Evolutionary conservation across 305 asterid species (phyloP).

Genomic region (Fraxinus paxiana): DNA sequence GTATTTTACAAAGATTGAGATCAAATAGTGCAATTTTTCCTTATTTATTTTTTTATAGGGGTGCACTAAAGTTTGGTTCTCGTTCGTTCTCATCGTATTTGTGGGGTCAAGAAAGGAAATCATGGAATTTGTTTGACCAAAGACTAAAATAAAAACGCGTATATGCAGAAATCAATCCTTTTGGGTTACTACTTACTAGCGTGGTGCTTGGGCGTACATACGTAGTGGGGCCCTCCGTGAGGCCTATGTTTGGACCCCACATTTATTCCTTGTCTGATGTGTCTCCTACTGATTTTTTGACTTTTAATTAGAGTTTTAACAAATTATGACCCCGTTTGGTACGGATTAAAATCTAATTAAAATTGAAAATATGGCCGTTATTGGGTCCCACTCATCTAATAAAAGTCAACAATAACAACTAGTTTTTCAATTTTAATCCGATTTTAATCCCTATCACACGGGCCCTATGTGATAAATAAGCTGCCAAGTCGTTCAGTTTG

Average conservation of each 20-base stretch:
- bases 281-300: not conserved
- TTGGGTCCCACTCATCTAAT: no score
- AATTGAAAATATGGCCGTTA: no score
- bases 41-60: not conserved
- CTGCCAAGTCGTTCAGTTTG: no score
- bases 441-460: no score
- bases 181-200: not conserved
- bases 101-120: not conserved
- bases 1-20: not conserved
- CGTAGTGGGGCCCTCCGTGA: not conserved
- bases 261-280: not conserved
- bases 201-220: not conserved
- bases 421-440: no score
- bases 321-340: no score
- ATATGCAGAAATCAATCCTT: not conserved
- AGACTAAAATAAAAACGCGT: not conserved
- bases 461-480: not conserved
- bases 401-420: no score
- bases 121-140: not conserved
- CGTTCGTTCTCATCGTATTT: not conserved
- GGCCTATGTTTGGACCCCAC: not conserved
- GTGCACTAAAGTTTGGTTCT: not conserved
- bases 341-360: no score
- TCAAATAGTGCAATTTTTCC: not conserved
- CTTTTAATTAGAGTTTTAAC: not conserved